Percentiles rank a stretch among this genome's conserved stretches.
Conservation (phyloP, 2,329 filamentous ascomycete species). For the Aphanocladium album region DNA sequence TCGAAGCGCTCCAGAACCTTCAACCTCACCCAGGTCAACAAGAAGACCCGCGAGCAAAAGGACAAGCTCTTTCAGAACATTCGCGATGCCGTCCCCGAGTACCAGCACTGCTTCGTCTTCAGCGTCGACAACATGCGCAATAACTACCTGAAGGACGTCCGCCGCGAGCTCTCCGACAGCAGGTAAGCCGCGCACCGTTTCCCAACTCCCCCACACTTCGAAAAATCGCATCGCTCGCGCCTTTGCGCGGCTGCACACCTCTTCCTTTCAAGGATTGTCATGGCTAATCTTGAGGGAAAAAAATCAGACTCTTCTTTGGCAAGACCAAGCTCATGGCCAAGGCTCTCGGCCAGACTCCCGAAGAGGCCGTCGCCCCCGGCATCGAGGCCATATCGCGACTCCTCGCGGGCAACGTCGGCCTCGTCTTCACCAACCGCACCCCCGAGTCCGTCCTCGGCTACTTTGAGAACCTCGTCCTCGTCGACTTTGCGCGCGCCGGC, state of each 20-base stretch:
- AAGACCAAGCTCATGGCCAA: slow-evolving; percentile 99
- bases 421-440: slow-evolving; percentile 81
- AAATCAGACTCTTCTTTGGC: slow-evolving; percentile 94
- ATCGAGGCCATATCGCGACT: slow-evolving; percentile 64
- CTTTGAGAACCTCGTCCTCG: slow-evolving; percentile 66
- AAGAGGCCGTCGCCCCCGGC: slow-evolving; percentile 76
- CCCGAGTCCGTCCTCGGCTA: slow-evolving; percentile 63
- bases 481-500: slow-evolving; percentile 90
- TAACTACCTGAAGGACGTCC: slow-evolving; percentile 87
- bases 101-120: slow-evolving; percentile 91
- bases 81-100: slow-evolving; percentile 76
- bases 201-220: not conserved
- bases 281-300: too few relatives aligned
- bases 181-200: slow-evolving; percentile 53
- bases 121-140: slow-evolving; percentile 97
- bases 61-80: slow-evolving; percentile 84
- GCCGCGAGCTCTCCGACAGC: slow-evolving; percentile 77
- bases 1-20: slow-evolving; percentile 89
- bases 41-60: slow-evolving; percentile 91
- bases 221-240: not conserved
- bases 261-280: not conserved
- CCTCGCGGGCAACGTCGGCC: slow-evolving; percentile 77
- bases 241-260: not conserved
- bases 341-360: slow-evolving; percentile 73
- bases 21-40: slow-evolving; percentile 84